These are phyloP conservation scores for Penicillium frequentans DNA, from an alignment of 2,329 filamentous ascomycete genomes.

Conservation along the genomic window DNA sequence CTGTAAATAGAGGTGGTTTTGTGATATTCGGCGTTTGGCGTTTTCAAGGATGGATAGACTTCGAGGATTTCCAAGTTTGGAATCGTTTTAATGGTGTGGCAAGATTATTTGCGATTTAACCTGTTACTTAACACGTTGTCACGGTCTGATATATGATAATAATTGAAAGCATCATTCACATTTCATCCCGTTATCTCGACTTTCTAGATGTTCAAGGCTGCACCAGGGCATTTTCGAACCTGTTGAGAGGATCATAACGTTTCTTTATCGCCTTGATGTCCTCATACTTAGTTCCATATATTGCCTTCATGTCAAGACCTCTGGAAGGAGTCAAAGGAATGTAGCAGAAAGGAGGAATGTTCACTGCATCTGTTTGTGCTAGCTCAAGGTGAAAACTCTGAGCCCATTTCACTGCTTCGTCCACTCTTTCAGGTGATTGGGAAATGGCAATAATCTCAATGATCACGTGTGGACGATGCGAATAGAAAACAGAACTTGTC, in stretches of 20 bases:
- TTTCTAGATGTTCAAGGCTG: neutral
- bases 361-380: slow-evolving; percentile 6
- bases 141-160: neutral
- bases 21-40: neutral
- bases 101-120: neutral
- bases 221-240: slow-evolving; percentile 29
- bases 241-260: slow-evolving; percentile 37
- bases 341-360: slow-evolving; percentile 25
- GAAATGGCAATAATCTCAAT: slow-evolving; percentile 37
- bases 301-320: slow-evolving; percentile 26
- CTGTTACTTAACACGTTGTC: neutral
- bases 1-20: neutral
- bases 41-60: neutral
- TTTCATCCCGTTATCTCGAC: neutral
- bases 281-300: slow-evolving; percentile 31
- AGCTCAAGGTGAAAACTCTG: slow-evolving; percentile 19
- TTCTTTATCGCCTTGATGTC: slow-evolving; percentile 27
- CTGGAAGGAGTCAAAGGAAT: slow-evolving; percentile 30
- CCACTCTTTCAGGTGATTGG: slow-evolving; percentile 6
- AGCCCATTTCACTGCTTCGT: slow-evolving; percentile 3
- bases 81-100: neutral
- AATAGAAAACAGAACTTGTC: slow-evolving; percentile 29
- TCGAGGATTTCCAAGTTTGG: neutral
- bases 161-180: neutral
- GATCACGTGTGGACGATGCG: slow-evolving; percentile 34